Conservation (phyloP, 352 stramenopile species). For the Phytophthora vignae region DNA sequence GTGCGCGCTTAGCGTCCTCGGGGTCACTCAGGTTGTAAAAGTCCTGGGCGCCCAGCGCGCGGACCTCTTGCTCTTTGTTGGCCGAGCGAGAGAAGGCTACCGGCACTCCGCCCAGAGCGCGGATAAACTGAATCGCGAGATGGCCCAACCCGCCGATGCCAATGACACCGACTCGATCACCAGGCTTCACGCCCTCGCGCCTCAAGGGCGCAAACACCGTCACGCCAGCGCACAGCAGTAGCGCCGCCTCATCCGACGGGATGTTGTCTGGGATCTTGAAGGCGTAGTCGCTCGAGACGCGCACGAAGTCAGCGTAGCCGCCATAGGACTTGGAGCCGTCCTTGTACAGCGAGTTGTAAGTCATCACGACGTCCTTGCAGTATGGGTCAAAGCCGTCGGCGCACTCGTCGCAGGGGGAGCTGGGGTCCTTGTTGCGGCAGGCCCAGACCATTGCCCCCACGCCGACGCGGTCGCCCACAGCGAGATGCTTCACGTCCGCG, state of each 20-base stretch:
- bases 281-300: slow-evolving; percentile 58
- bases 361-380: slow-evolving; percentile 54
- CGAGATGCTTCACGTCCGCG: slow-evolving; percentile 31
- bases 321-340: slow-evolving; percentile 49
- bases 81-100: slow-evolving; percentile 37
- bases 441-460: slow-evolving; percentile 80
- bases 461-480: slow-evolving; percentile 71
- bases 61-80: slow-evolving; percentile 55
- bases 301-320: slow-evolving; percentile 75
- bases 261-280: slow-evolving; percentile 47
- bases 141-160: slow-evolving; percentile 85
- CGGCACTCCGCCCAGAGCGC: slow-evolving; percentile 60
- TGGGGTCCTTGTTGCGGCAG: slow-evolving; percentile 64
- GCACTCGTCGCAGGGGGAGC: slow-evolving; percentile 61
- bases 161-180: slow-evolving; percentile 67
- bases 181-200: slow-evolving; percentile 20
- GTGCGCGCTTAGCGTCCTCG: slow-evolving; percentile 43
- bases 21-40: slow-evolving; percentile 54
- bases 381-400: slow-evolving; percentile 57
- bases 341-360: slow-evolving; percentile 50
- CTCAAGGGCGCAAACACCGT: slow-evolving; percentile 20
- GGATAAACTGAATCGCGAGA: slow-evolving; percentile 78
- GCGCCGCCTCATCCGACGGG: slow-evolving; percentile 17
- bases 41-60: slow-evolving; percentile 51
- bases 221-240: slow-evolving; percentile 19